Evolutionary conservation across 2,329 filamentous ascomycete species (phyloP), one percentile per base, ranked within the genome.

Genomic region (Penicillium sp.): DNA sequence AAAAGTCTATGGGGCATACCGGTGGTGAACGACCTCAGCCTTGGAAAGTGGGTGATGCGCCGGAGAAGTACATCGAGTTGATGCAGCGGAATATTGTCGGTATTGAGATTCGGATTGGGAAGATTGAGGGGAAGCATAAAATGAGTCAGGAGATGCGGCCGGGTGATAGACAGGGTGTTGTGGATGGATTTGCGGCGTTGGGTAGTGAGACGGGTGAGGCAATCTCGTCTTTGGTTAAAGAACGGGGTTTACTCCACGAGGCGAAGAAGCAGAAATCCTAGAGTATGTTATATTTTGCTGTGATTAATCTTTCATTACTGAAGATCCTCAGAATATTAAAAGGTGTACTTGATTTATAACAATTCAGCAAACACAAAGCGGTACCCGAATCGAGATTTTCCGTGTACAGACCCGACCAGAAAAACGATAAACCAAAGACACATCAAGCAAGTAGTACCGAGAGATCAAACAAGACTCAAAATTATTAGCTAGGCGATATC

Each of bases 1-100:
- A 89, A 68, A 75, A 64, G 0, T 59, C 66, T 1, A 88, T 89
- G 84, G 81, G 80, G 0, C 83, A 83, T 66, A 79, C 73, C 4
- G 76, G 73, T 9, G 48, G 56, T 39, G 69, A 64, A 0, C 83
- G 87, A 52, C 84, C 83, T 0, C 75, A 31, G 4, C 53, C 68
- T n/a, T 89, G 87, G 87, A 72, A 75, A 36, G 81, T 88, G 0
- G 64, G 71, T 0, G 85, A 89, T 55, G 85, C 86, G 2, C 87
- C 87, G 0, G 76, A 76, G 10, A 67, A 63, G 0, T 89, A 86
- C 67, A 67, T 87, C 7, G 77, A 83, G 7, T 61, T 87, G 10
- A 59, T 86, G 64, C 81, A 80, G 68, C 86, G 83, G 72, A 77
- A 71, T 36, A 85, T 87, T 40, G 79, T 87, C 13, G 83, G 5